Evolutionary conservation across 2,329 filamentous ascomycete species (phyloP), one percentile per base, ranked within the genome.

Genomic region (Dactylellina drechsleri): DNA sequence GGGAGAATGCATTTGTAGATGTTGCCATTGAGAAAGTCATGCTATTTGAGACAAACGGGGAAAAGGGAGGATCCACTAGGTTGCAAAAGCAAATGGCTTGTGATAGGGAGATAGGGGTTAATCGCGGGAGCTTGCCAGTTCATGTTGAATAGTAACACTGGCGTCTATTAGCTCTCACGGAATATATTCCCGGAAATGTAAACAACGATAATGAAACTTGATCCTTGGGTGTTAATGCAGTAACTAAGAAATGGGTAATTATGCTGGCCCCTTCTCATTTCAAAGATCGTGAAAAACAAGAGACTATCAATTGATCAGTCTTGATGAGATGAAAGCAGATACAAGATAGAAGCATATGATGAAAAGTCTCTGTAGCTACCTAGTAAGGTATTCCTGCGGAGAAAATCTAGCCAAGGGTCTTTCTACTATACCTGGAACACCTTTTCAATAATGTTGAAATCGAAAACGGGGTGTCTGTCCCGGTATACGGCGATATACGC

Each of bases 211-310:
- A 36, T 36, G 31, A 36, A 36, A 36, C 31, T 36, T 36, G 31
- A 10, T 36, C 5, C 5, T 36, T 36, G 31, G 10, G 6, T 36
- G 1, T 36, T 23, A 23, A 36, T 1, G 6, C 3, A 71, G 26
- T 52, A 53, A 45, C 15, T 23, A 23, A 23, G 23, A 66, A 28
- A 12, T 7, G 23, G 16, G 4, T 58, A 10, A 49, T 2, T 5
- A 20, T 18, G 28, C 60, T 31, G 31, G 23, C 16, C 13, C 41
- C 15, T 54, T 45, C 31, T 53, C 53, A 36, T 54, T 54, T 73
- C 66, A 56, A 73, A 62, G 13, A 57, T 67, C 36, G 52, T 43
- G 15, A 61, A 72, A 60, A 57, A 49, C 16, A 66, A 74, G 40
- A 43, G 23, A 20, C 28, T 12, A 61, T 64, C 53, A 20, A 62